Evolutionary conservation across 305 asterid species (phyloP).

Genomic region (Fraxinus sp.): DNA sequence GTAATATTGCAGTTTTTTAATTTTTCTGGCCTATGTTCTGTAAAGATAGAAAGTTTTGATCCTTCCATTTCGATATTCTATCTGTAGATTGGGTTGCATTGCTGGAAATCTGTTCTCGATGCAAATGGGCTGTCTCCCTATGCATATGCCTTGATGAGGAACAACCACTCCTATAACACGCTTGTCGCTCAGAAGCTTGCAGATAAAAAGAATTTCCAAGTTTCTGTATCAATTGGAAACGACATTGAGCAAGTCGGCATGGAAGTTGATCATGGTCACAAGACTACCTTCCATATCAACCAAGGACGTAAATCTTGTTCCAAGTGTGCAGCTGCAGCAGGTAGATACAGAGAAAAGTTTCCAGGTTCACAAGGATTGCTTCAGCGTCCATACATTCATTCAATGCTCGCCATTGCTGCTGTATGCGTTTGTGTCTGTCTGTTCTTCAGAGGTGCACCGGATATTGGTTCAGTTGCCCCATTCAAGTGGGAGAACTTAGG

Average conservation of each 20-base stretch:
- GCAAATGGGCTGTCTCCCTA: slow-evolving; percentile 72
- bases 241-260: slow-evolving; percentile 34
- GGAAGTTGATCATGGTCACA: slow-evolving; percentile 27
- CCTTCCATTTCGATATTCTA: background rate
- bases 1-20: background rate
- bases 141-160: slow-evolving; percentile 73
- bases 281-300: slow-evolving; percentile 7
- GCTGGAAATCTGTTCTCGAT: slow-evolving; percentile 73
- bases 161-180: slow-evolving; percentile 57
- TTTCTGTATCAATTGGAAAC: slow-evolving; percentile 49
- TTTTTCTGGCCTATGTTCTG: background rate
- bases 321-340: slow-evolving; percentile 52
- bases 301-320: slow-evolving; percentile 52
- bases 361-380: slow-evolving; percentile 60
- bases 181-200: slow-evolving; percentile 68
- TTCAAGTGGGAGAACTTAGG: slow-evolving; percentile 75
- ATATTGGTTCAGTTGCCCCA: slow-evolving; percentile 49
- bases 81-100: slow-evolving; percentile 60
- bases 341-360: slow-evolving; percentile 36
- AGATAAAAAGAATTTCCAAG: slow-evolving; percentile 42
- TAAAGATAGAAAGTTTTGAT: background rate
- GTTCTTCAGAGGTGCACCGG: slow-evolving; percentile 68
- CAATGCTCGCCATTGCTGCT: slow-evolving; percentile 82
- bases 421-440: slow-evolving; percentile 84
- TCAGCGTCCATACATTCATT: slow-evolving; percentile 67